Evolutionary conservation across 352 stramenopile genomes (phyloP).

Genomic region (Blastocystis sp.): DNA sequence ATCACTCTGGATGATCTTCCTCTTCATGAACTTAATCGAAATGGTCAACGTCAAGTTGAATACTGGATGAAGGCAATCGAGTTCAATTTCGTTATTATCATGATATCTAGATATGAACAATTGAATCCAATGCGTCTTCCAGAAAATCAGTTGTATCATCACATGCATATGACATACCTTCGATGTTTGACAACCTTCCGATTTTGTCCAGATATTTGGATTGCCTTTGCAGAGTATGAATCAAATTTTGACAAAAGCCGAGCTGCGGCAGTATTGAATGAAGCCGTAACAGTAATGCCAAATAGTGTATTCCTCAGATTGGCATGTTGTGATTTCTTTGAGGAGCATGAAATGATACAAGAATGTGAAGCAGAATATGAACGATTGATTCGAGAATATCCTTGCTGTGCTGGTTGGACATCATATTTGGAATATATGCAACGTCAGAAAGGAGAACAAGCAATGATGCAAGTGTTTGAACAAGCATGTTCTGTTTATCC

Average conservation of each 20-base stretch:
- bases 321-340: conserved; percentile 48
- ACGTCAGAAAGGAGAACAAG: conserved; percentile 2
- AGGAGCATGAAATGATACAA: background rate
- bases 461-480: background rate
- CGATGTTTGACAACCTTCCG: conserved; percentile 32
- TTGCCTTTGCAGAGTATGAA: conserved; percentile 31
- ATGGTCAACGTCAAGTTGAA: conserved; percentile 18
- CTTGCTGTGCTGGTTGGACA: background rate
- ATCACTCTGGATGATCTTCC: conserved; percentile 33
- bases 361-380: background rate
- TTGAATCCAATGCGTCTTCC: conserved; percentile 41
- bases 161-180: conserved; percentile 40
- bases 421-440: conserved; percentile 16
- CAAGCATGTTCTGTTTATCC: background rate
- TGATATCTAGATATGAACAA: conserved; percentile 15
- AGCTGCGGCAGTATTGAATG: background rate
- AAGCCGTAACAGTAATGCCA: background rate
- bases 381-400: background rate
- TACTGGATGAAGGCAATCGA: conserved; percentile 29
- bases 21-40: background rate
- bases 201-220: conserved; percentile 48
- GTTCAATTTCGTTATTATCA: background rate
- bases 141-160: conserved; percentile 28
- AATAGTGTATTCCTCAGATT: conserved; percentile 3
- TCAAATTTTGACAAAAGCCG: conserved; percentile 11